phyloP scores from a whole-genome alignment of 768 basidiomycete species.

The Pleurotus salmoneostramineus region DNA sequence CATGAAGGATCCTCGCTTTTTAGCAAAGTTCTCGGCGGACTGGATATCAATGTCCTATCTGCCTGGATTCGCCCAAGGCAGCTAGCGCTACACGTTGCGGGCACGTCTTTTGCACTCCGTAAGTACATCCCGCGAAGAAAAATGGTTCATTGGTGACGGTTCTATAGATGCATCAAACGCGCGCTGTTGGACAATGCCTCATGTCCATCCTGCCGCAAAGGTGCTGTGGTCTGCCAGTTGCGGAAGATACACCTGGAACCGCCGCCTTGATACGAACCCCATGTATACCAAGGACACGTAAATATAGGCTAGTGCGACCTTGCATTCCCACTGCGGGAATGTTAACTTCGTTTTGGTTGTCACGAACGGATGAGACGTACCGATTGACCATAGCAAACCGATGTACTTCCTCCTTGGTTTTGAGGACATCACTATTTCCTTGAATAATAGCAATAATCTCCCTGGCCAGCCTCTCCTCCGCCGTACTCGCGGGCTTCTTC shows the following conservation, averaged over 20 bases:
- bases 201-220: slow-evolving; percentile 5
- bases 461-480: slow-evolving; percentile 71
- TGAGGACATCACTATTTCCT: slow-evolving; percentile 54
- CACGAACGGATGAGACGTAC: slow-evolving; percentile 34
- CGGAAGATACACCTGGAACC: background rate
- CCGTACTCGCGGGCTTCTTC: slow-evolving; percentile 45
- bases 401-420: slow-evolving; percentile 61
- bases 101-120: slow-evolving; percentile 5
- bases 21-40: background rate
- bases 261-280: no score
- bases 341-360: background rate
- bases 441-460: slow-evolving; percentile 74
- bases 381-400: slow-evolving; percentile 73
- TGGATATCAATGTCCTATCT: slow-evolving; percentile 1
- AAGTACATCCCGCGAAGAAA: background rate
- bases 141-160: background rate
- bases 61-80: background rate
- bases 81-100: slow-evolving; percentile 5
- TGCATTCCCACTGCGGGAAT: slow-evolving; percentile 9
- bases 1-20: background rate
- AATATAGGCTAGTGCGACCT: background rate
- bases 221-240: slow-evolving; percentile 1
- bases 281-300: no score
- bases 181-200: background rate
- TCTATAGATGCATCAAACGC: slow-evolving; percentile 4